Conservation (phyloP, 495 filamentous ascomycete genomes). For the Penicillium dipodomyicola region DNA sequence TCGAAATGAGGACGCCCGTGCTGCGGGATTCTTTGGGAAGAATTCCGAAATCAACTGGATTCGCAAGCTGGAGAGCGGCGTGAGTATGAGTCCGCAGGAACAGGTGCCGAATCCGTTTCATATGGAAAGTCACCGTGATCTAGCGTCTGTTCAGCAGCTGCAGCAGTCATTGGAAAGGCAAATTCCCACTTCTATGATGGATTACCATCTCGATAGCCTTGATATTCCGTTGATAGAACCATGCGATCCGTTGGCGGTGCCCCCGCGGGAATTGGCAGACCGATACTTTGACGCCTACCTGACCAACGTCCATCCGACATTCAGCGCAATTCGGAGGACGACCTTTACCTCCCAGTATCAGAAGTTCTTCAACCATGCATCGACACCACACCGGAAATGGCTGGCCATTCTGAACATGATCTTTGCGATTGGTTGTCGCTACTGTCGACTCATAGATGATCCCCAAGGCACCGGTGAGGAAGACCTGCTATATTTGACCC, state of each 20-base stretch:
- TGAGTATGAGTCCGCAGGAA: conserved; percentile 7
- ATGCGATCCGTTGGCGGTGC: conserved; percentile 51
- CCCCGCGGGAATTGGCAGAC: conserved; percentile 50
- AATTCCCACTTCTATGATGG: conserved; percentile 36
- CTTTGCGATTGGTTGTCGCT: conserved; percentile 59
- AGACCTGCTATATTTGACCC: conserved; percentile 55
- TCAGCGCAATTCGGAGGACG: conserved; percentile 51
- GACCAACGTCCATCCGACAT: conserved; percentile 53
- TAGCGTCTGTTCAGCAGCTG: neutral
- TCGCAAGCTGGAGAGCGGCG: conserved; percentile 40
- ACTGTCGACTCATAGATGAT: conserved; percentile 45
- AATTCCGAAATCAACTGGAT: conserved; percentile 64
- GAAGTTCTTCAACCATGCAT: conserved; percentile 27
- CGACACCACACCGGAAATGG: conserved; percentile 44
- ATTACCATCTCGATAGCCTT: conserved; percentile 58
- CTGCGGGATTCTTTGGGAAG: conserved; percentile 61
- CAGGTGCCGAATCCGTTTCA: neutral
- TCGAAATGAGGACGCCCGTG: conserved; percentile 45
- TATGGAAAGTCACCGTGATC: neutral
- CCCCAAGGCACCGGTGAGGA: conserved; percentile 40
- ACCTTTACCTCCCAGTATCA: conserved; percentile 44
- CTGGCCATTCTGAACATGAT: conserved; percentile 62
- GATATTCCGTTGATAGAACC: conserved; percentile 39
- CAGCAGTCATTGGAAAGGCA: conserved; percentile 5
- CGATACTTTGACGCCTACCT: conserved; percentile 55